Base-by-base conservation (phyloP, 169 alveolate genomes). In the Eimeria tenella region DNA sequence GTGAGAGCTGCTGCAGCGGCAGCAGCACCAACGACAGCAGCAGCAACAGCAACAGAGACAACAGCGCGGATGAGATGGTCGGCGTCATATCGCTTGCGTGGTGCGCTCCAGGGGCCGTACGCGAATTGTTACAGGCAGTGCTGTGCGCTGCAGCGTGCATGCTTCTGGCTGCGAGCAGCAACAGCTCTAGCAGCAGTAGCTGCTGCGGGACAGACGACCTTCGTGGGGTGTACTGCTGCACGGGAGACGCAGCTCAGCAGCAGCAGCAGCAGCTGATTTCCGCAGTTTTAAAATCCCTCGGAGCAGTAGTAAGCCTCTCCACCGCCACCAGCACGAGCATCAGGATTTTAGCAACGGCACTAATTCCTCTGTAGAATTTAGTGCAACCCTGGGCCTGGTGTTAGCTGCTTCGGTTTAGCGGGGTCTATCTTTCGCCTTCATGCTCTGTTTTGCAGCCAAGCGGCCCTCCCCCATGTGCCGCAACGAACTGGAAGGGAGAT, bases 81-180 rank as follows among this genome's bases (percentile, higher is more conserved):
- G 86, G 55, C 21, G 73, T 81, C n/a, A 10, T 81, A 42, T 53
- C 56, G 89, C 70, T 81, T 21, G 63, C 56, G n/a, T 81, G 73
- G 42, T 50, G 89, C 70, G 65, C 89, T 15, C n/a, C 89, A 17
- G 71, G 71, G 42, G 65, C 70, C 7, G 73, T 53, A 19, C 81
- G 93, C 42, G 93, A 86, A 42, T 13, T 65, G 83, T 42, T 86
- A 53, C 74, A 68, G 82, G 86, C 93, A 13, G 58, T 87, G 62
- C 93, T 87, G 60, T 19, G 75, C 21, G 93, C 86, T 52, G 93
- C 86, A 0, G 93, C 83, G 9, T 73, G 83, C 83, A 73, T 31
- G 93, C 68, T 70, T 71, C 86, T 65, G 56, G 52, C 82, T 86
- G 42, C 42, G 8, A 11, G 84, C 84, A 49, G 58, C 84, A 74